Evolutionary conservation across 2,329 filamentous ascomycete genomes (phyloP).

Genomic region (Pyricularia sp.): DNA sequence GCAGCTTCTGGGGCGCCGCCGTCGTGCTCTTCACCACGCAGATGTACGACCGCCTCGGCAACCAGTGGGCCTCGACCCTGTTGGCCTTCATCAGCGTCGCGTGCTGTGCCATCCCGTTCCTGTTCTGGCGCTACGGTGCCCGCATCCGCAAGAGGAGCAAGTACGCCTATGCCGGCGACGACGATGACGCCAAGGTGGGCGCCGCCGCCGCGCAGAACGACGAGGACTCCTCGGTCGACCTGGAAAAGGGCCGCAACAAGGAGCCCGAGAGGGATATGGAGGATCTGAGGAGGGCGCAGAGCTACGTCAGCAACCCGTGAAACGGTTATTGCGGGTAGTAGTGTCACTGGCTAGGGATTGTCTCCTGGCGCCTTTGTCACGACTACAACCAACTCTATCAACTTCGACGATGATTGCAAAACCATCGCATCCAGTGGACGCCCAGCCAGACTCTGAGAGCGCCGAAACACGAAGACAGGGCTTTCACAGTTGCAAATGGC

Average conservation of each 20-base stretch:
- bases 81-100: conserved; percentile 65
- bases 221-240: conserved; percentile 19
- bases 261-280: conserved; percentile 20
- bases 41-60: conserved; percentile 65
- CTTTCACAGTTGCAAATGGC: neutral
- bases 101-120: conserved; percentile 74
- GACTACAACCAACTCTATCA: neutral
- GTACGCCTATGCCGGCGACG: conserved; percentile 62
- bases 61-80: conserved; percentile 68
- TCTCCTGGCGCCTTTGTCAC: neutral
- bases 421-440: neutral
- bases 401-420: neutral
- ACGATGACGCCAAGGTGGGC: conserved; percentile 25
- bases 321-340: neutral
- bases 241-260: conserved; percentile 25
- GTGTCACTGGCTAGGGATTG: neutral
- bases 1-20: conserved; percentile 70
- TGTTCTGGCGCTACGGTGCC: conserved; percentile 73
- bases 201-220: neutral
- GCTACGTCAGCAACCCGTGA: conserved; percentile 37
- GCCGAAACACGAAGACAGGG: neutral
- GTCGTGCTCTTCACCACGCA: conserved; percentile 73
- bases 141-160: conserved; percentile 58
- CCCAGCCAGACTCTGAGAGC: neutral
- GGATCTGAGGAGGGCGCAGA: conserved; percentile 32